Evolutionary conservation across 805 yeast species (phyloP), one percentile per base, ranked within the genome.

Genomic region (Wickerhamomyces alni): DNA sequence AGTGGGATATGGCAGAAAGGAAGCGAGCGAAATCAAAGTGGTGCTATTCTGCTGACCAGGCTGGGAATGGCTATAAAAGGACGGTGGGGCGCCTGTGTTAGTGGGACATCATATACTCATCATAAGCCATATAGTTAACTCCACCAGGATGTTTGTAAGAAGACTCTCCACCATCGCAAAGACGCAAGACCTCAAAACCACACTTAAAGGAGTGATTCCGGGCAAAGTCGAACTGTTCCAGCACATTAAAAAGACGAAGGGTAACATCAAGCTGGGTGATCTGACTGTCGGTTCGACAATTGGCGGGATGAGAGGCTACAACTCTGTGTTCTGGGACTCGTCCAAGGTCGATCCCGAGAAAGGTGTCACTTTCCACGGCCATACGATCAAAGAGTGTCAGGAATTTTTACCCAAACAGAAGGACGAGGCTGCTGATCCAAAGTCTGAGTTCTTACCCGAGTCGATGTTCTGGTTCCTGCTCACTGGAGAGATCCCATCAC

Each of bases 241-340:
- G 38, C 48, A 63, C 34, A 60, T 75, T 40, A 74, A 67, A 52
- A 52, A 63, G 31, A 55, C 61, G 16, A 50, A 56, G 36, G 59
- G 58, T 8, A 45, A 47, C 40, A 62, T 62, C 41, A 55, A 63
- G 19, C 61, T 75, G 21, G 79, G 76, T 7, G 67, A 66, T 11
- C 57, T 70, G 30, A 64, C 72, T 7, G 69, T 74, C 15, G 67
- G 65, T 16, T 62, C 66, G 27, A 50, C 72, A 10, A 43, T 74
- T 30, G 89, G 89, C 50, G 91, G 93, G 46, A 84, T 84, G 91
- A 73, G 91, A 58, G 89, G 89, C 38, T 72, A 79, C 59, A 74
- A 74, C 58, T 75, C 83, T 38, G 69, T 84, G 58, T 77, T 82
- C 41, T 84, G 93, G 93, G 88, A 83, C 57, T 80, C 87, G 40